Base-by-base conservation (phyloP, 2,329 filamentous ascomycete genomes). In the Aspergillus fumigatiaffinis region DNA sequence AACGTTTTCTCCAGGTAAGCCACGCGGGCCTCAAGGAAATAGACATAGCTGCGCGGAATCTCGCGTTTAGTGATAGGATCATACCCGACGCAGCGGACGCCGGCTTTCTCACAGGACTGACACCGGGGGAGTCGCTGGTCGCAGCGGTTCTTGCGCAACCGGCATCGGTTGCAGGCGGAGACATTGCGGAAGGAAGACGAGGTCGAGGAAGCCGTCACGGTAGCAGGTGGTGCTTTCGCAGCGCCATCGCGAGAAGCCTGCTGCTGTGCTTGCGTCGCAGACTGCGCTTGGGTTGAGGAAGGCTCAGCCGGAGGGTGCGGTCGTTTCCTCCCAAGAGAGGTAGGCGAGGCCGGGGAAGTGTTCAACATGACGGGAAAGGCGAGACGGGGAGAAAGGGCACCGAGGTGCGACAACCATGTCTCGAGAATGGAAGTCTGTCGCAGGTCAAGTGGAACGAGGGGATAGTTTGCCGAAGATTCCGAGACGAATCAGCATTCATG, bases 21-120 rank as follows among this genome's bases (percentile, higher is more conserved):
- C 54, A 97, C 85, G 58, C 93, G 84, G 28, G 89, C 90, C 74
- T 97, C 93, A 58, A 97, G 87, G 72, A 96, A 97, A 76, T 90
- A 96, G 51, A 97, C 91, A 79, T 97, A 97, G 74, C 84, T 87
- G 75, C 92, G 85, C 51, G 93, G 93, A 57, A 97, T 96, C 76
- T 97, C 92, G 70, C 90, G 87, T 81, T 97, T 97, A 25, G 91
- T 96, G 69, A 97, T 96, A 35, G 93, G 92, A 72, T 97, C 93
- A 74, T 96, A 97, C 61, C 93, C 93, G 52, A 97, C 91, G 73
- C 94, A 97, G 64, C 90, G 88, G 49, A 95, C 90, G 57, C 85
- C 84, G n/a, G 90, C 92, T 78, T 97, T 97, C 73, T 92, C 91
- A 76, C 93, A 97, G 65, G 90, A 91, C 46, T 90, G 88, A 73